These are phyloP conservation scores for Onygena corvina DNA, from an alignment of 2,329 filamentous ascomycete genomes.

Conservation along the genomic window DNA sequence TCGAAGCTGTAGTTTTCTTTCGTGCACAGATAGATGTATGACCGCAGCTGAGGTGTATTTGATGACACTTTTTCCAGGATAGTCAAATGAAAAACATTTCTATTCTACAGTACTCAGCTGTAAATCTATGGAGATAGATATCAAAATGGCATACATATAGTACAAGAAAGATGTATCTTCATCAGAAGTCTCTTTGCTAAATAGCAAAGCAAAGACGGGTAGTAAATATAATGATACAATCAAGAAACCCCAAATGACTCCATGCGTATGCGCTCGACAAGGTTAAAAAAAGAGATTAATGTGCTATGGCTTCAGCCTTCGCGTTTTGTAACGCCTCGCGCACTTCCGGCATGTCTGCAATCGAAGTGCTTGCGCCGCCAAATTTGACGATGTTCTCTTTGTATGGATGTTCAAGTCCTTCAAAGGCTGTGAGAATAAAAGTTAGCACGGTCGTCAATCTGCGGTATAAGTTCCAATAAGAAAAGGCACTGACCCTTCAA, in stretches of 20 bases:
- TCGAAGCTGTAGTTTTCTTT: background rate
- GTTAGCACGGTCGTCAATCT: background rate
- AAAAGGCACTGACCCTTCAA: slow-evolving; percentile 53
- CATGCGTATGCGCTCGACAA: slow-evolving; percentile 9
- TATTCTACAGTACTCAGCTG: background rate
- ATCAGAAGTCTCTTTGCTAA: slow-evolving; percentile 1
- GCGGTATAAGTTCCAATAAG: background rate
- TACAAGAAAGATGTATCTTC: background rate
- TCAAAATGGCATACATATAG: slow-evolving; percentile 2
- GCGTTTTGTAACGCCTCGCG: slow-evolving; percentile 28
- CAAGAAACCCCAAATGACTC: slow-evolving; percentile 2
- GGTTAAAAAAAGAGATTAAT: slow-evolving; percentile 15
- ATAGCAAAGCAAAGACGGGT: background rate
- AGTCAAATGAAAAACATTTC: too few relatives aligned
- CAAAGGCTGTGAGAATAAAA: slow-evolving; percentile 52
- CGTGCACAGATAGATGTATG: background rate
- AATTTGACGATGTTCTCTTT: slow-evolving; percentile 73
- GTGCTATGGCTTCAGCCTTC: slow-evolving; percentile 16
- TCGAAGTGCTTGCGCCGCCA: slow-evolving; percentile 40
- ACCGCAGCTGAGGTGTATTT: too few relatives aligned
- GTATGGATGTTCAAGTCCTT: slow-evolving; percentile 85
- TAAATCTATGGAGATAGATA: slow-evolving; percentile 2
- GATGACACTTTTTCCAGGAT: too few relatives aligned
- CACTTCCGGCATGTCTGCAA: slow-evolving; percentile 27
- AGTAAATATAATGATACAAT: slow-evolving; percentile 6